These are phyloP conservation scores for Dactylorhiza incarnata DNA, from an alignment of 106 monocot species.

Conservation along the genomic window DNA sequence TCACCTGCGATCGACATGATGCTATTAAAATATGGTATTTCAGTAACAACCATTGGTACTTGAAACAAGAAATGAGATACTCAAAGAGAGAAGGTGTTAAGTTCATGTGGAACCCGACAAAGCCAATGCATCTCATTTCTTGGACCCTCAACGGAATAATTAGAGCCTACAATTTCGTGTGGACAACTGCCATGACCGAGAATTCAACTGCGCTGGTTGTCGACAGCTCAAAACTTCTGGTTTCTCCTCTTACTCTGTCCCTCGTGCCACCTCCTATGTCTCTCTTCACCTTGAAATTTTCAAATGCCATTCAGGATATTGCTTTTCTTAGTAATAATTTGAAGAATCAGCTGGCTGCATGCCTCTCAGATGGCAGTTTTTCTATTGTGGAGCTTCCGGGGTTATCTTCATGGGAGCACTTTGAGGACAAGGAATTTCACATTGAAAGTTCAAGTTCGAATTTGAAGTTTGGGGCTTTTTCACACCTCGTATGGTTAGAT, in stretches of 20 bases:
- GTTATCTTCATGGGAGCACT: constrained; percentile 50
- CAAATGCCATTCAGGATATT: constrained; percentile 47
- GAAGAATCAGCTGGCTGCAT: constrained; percentile 54
- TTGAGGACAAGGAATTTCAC: constrained; percentile 51
- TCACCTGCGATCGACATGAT: constrained; percentile 44
- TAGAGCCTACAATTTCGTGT: constrained; percentile 55
- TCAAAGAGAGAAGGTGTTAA: constrained; percentile 46
- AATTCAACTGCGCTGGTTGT: constrained; percentile 69
- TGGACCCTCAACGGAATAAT: constrained; percentile 77
- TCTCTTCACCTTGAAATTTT: constrained; percentile 73
- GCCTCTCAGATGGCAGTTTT: constrained; percentile 66
- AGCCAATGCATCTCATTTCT: constrained; percentile 66
- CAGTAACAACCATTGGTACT: constrained; percentile 92
- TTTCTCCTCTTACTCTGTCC: constrained; percentile 72
- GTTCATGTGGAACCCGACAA: constrained; percentile 87
- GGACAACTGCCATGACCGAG: constrained; percentile 71
- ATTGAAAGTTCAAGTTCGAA: constrained; percentile 36
- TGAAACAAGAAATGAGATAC: constrained; percentile 88
- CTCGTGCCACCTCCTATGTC: constrained; percentile 94
- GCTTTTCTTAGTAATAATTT: constrained; percentile 40
- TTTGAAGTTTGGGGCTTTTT: constrained; percentile 15
- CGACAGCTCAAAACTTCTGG: constrained; percentile 53
- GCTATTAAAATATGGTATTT: constrained; percentile 78
- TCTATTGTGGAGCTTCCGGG: constrained; percentile 57
- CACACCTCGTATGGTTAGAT: constrained; percentile 84